Evolutionary conservation across 2,329 filamentous ascomycete species (phyloP).

Genomic region (Proliferodiscus dingleyae): DNA sequence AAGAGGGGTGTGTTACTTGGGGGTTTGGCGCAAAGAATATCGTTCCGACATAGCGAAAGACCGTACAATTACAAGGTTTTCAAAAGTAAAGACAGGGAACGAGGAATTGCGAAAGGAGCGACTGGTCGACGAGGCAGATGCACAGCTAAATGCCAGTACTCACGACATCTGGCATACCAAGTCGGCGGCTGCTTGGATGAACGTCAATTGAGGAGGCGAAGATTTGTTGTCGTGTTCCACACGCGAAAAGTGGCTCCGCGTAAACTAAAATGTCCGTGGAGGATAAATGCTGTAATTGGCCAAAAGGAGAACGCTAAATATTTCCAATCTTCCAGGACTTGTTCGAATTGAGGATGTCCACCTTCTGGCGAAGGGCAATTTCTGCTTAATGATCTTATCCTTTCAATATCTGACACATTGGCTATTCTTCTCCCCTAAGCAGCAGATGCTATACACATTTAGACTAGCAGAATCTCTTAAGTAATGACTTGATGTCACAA

Average conservation of each 20-base stretch:
- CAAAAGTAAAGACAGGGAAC: neutral
- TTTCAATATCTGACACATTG: too few relatives aligned
- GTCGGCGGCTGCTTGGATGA: neutral
- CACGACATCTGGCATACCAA: constrained; percentile 8
- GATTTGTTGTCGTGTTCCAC: constrained; percentile 2
- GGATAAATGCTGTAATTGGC: too few relatives aligned
- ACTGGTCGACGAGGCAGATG: neutral
- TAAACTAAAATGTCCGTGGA: neutral
- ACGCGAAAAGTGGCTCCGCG: constrained; percentile 2
- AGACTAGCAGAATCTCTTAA: too few relatives aligned
- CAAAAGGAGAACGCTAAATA: too few relatives aligned
- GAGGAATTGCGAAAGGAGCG: neutral
- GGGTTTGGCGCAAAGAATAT: constrained; percentile 31
- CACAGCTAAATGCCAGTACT: neutral
- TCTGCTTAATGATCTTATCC: too few relatives aligned
- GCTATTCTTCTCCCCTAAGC: too few relatives aligned
- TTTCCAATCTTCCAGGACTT: too few relatives aligned
- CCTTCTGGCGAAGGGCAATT: too few relatives aligned
- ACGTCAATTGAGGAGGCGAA: neutral
- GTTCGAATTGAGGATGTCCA: too few relatives aligned
- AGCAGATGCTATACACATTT: too few relatives aligned
- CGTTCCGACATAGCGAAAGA: constrained; percentile 28
- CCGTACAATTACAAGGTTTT: neutral
- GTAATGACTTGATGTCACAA: too few relatives aligned
- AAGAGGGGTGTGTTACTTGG: constrained; percentile 24